Evolutionary conservation across 495 filamentous ascomycete species (phyloP).

Genomic region (Margaritispora aquatica): DNA sequence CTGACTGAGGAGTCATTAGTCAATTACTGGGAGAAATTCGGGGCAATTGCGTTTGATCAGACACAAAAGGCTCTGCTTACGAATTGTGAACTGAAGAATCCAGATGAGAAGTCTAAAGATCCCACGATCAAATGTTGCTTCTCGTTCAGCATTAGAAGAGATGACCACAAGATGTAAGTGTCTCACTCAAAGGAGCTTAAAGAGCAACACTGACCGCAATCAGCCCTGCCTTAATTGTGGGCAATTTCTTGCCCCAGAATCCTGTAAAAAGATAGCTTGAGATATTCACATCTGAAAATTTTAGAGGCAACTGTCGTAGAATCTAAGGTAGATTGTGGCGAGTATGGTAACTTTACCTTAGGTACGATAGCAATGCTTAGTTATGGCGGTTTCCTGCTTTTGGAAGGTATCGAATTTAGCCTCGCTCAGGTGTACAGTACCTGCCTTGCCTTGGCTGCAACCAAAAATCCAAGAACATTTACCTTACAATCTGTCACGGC

Average conservation of each 20-base stretch:
- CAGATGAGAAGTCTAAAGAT: slow-evolving; percentile 61
- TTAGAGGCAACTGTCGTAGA: too few species aligned
- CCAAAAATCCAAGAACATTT: not conserved
- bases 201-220: not conserved
- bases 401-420: too few species aligned
- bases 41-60: slow-evolving; percentile 94
- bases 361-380: not conserved
- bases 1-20: slow-evolving; percentile 90
- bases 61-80: slow-evolving; percentile 97
- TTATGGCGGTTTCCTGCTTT: too few species aligned
- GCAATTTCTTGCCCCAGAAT: slow-evolving; percentile 83
- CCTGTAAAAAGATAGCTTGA: slow-evolving; percentile 19
- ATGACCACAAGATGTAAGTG: slow-evolving; percentile 93
- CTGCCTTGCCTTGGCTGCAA: not conserved
- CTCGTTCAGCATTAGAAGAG: slow-evolving; percentile 90
- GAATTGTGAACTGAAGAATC: slow-evolving; percentile 85
- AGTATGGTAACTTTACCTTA: too few species aligned
- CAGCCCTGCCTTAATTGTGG: slow-evolving; percentile 84
- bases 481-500: too few species aligned
- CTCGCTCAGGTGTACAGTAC: not conserved
- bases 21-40: slow-evolving; percentile 98
- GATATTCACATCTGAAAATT: slow-evolving; percentile 9
- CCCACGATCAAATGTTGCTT: slow-evolving; percentile 90
- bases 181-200: not conserved
- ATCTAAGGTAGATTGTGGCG: too few species aligned